Evolutionary conservation across 305 asterid genomes (phyloP), one percentile per base, ranked within the genome.

Genomic region (Fraxinus velutina): DNA sequence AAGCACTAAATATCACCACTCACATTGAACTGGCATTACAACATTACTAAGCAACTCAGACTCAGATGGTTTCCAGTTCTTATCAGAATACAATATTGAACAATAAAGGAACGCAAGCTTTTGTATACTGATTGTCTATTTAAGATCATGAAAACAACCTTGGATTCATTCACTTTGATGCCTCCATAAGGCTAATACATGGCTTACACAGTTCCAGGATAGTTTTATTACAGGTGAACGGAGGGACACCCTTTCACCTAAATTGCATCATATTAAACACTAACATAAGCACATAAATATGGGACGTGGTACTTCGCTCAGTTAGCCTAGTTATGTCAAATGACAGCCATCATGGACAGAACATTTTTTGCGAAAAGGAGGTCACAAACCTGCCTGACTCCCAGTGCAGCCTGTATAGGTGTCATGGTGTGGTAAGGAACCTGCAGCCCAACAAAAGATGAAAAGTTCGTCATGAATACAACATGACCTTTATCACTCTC

Each of bases 341-440:
- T 33, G 24, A 57, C 44, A 8, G 50, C 42, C 50, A 74, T 7
- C 21, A 60, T n/a, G n/a, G n/a, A n/a, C n/a, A n/a, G n/a, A n/a
- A n/a, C n/a, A n/a, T n/a, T n/a, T n/a, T n/a, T n/a, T n/a, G n/a
- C n/a, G n/a, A n/a, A n/a, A n/a, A n/a, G n/a, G 76, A 17, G 17
- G 75, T 68, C 19, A 82, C 90, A 30, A 81, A 95, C 99, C 99
- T 92, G 92, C 87, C 93, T 90, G 84, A 95, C 99, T 77, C 98
- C 97, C 47, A 89, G 36, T 77, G 89, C 91, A 80, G 89, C 91
- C 85, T 84, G 89, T 73, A 89, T 75, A 22, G 89, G 88, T 12
- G 88, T 82, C 91, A 87, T 76, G 42, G 78, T 70, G 42, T 84
- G 88, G 73, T 89, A 89, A 83, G 99, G 99, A 82, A 95, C 83